These are phyloP conservation scores for Graphilbum sp. DNA, from an alignment of 2,329 filamentous ascomycete species.

Conservation along the genomic window DNA sequence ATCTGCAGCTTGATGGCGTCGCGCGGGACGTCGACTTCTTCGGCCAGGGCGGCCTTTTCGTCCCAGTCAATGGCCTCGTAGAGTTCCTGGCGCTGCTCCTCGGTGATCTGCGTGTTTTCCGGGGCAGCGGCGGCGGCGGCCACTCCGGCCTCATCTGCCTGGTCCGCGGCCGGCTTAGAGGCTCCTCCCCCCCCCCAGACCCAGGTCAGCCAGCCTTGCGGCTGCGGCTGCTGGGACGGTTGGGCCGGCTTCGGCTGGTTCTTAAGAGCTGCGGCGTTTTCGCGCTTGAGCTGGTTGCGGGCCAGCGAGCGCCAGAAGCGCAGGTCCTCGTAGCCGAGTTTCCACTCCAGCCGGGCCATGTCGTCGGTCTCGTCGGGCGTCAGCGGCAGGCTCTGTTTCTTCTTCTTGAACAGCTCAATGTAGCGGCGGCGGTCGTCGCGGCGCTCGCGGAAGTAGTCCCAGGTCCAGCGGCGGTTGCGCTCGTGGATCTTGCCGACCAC, in stretches of 20 bases:
- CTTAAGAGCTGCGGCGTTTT: constrained; percentile 80
- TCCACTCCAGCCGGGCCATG: constrained; percentile 63
- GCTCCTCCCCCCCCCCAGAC: constrained; percentile 77
- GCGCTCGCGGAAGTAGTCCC: constrained; percentile 87
- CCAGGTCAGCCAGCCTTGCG: constrained; percentile 85
- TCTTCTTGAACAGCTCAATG: constrained; percentile 92
- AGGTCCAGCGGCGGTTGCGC: constrained; percentile 81
- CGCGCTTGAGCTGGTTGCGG: constrained; percentile 85
- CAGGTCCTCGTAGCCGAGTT: constrained; percentile 84
- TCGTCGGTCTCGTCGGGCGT: constrained; percentile 55
- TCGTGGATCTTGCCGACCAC: constrained; percentile 92
- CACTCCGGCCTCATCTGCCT: background rate
- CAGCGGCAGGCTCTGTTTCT: constrained; percentile 58
- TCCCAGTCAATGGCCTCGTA: constrained; percentile 98
- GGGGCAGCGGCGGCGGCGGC: constrained; percentile 23
- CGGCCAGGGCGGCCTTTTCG: constrained; percentile 78
- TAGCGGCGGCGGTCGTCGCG: constrained; percentile 79
- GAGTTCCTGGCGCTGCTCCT: constrained; percentile 88
- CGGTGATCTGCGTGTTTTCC: constrained; percentile 77
- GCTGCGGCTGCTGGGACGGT: constrained; percentile 36
- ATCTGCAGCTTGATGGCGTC: constrained; percentile 89
- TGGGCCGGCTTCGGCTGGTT: constrained; percentile 21
- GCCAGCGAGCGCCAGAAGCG: constrained; percentile 94
- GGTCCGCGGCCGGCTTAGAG: constrained; percentile 33
- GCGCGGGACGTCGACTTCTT: constrained; percentile 74